A percentile compares a stretch with the other conserved stretches of the same genome.
Evolutionary conservation across 73 alveolate genomes (phyloP).

Genomic region (Stentor coeruleus): DNA sequence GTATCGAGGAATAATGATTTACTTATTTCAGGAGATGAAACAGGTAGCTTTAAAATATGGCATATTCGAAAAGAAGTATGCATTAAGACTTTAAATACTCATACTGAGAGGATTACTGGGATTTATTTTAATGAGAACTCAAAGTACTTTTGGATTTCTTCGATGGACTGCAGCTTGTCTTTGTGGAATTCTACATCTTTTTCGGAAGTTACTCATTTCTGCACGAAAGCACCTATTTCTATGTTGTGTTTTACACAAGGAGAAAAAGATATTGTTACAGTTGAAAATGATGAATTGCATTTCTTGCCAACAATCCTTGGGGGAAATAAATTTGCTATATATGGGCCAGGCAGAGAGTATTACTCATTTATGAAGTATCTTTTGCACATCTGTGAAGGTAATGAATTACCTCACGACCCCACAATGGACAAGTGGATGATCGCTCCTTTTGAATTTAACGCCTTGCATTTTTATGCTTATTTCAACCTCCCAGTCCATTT

Average conservation of each 20-base stretch:
- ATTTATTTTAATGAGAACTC: neutral
- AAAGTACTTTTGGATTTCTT: neutral
- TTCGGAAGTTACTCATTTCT: neutral
- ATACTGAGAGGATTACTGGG: neutral
- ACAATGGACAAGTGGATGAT: neutral
- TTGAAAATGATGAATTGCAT: neutral
- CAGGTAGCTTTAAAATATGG: neutral
- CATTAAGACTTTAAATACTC: neutral
- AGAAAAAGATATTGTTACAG: neutral
- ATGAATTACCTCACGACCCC: neutral
- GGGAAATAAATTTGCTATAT: neutral
- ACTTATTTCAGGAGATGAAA: neutral
- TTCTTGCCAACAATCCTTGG: neutral
- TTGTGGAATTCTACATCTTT: neutral
- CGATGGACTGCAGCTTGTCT: neutral
- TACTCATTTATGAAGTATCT: slow-evolving; percentile 3
- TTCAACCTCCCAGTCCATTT: slow-evolving; percentile 10
- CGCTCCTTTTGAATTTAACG: slow-evolving; percentile 1
- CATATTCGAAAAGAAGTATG: neutral
- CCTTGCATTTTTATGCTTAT: slow-evolving; percentile 15
- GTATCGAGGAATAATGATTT: neutral
- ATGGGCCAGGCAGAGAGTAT: slow-evolving; percentile 16
- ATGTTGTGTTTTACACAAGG: neutral
- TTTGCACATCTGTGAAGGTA: neutral
- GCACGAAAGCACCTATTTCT: neutral